Evolutionary conservation across 306 rosid species (phyloP).

Genomic region (Prunus campanulata): DNA sequence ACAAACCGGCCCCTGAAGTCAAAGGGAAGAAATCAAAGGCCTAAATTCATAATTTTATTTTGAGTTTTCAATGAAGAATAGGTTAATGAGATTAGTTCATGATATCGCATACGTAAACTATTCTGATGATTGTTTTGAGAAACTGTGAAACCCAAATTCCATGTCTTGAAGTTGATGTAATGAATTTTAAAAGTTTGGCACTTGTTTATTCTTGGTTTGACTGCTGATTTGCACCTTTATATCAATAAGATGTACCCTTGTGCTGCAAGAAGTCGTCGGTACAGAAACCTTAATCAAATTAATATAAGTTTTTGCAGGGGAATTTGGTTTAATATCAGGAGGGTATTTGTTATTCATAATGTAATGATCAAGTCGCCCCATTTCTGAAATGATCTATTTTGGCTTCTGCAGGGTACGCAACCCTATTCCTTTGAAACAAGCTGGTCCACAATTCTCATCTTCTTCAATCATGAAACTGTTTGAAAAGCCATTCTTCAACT

Average conservation of each 20-base stretch:
- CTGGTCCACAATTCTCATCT: conserved; percentile 26
- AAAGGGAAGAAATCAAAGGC: conserved; percentile 99
- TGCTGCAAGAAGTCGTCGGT: background rate
- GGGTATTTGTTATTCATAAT: background rate
- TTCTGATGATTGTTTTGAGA: background rate
- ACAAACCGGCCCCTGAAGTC: conserved; percentile 54
- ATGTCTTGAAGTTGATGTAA: conserved; percentile 5
- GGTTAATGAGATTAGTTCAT: conserved; percentile 17
- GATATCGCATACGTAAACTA: background rate
- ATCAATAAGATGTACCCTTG: background rate
- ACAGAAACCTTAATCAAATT: background rate
- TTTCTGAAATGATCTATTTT: conserved; percentile 36
- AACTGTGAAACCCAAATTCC: conserved; percentile 6
- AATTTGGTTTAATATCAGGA: background rate
- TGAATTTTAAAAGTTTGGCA: background rate
- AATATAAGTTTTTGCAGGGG: background rate
- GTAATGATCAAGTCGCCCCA: background rate
- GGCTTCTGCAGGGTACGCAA: conserved; percentile 67
- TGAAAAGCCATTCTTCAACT: conserved; percentile 33
- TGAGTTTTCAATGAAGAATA: conserved; percentile 25
- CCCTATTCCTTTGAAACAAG: conserved; percentile 36
- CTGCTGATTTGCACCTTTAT: background rate
- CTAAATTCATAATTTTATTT: conserved; percentile 46
- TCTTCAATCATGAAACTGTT: conserved; percentile 26
- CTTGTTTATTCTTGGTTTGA: background rate